Percentiles rank a stretch among this genome's conserved stretches.
Evolutionary conservation across 768 basidiomycete genomes (phyloP).

Genomic region (Rhizopogon rudus): DNA sequence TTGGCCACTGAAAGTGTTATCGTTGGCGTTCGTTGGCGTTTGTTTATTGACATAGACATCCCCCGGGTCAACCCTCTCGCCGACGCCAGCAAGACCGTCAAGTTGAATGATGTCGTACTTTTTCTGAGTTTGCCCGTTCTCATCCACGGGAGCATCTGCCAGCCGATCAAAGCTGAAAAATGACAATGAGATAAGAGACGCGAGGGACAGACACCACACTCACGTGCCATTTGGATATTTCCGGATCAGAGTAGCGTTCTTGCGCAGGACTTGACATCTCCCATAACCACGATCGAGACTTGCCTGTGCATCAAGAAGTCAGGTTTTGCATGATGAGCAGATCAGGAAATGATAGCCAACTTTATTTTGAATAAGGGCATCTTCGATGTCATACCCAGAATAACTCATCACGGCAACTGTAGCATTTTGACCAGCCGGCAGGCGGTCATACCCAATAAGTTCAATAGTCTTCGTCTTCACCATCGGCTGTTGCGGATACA

Average conservation of each 20-base stretch:
- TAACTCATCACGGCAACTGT: constrained; percentile 99
- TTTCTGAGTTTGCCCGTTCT: constrained; percentile 73
- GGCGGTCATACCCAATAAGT: constrained; percentile 90
- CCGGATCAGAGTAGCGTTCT: constrained; percentile 89
- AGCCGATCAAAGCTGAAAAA: constrained; percentile 78
- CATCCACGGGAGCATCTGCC: constrained; percentile 86
- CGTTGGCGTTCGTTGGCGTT: constrained; percentile 89
- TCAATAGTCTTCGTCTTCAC: constrained; percentile 99
- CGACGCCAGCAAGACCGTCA: constrained; percentile 93
- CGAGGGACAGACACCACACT: constrained; percentile 31
- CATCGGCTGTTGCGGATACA: constrained; percentile 99
- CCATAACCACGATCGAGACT: constrained; percentile 97
- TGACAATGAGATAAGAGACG: background rate
- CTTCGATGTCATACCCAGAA: constrained; percentile 99
- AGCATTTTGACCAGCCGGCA: constrained; percentile 98
- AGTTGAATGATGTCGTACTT: constrained; percentile 88
- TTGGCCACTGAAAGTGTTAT: constrained; percentile 84
- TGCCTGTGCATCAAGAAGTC: constrained; percentile 46
- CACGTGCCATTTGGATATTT: constrained; percentile 97
- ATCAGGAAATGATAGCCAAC: constrained; percentile 31
- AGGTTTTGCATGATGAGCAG: constrained; percentile 1
- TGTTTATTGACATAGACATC: constrained; percentile 98
- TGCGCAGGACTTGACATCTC: constrained; percentile 94
- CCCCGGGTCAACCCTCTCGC: constrained; percentile 88
- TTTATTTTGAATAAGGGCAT: constrained; percentile 94